Evolutionary conservation across 179 eudicot genomes (phyloP), one percentile per base, ranked within the genome.

Genomic region (Sideroxylon spinosum): DNA sequence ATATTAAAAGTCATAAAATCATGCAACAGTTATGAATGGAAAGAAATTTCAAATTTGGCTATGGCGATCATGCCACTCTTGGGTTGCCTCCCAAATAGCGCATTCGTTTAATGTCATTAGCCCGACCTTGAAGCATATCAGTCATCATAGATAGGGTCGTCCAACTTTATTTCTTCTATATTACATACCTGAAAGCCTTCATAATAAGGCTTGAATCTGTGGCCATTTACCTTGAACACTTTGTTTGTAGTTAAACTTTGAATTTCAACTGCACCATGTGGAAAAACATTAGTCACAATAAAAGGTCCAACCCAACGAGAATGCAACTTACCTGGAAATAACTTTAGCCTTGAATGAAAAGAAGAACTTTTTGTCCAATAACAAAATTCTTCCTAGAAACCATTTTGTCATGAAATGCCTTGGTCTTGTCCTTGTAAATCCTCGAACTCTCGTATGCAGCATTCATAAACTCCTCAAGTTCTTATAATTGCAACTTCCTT

Each of bases 331-430:
- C 44, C 76, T 5, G 62, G 62, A 25, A 72, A 72, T 9, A 72
- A 71, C 13, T n/a, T 63, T 9, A 72, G 20, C 0, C 1, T 0
- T 9, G 76, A 72, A 13, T 72, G 56, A 4, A 5, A 1, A 72
- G 17, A 7, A 71, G 44, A 19, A 72, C 62, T 72, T 72, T 72
- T 72, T 72, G 63, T 4, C 63, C 16, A 55, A 23, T 44, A 4
- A 0, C 12, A 10, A 25, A 63, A 9, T 23, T 0, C 23, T 63
- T 63, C 6, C 68, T 23, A 25, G 29, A 72, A 32, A 50, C 52
- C 76, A 72, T 72, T 19, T 72, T 72, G 37, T 72, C 61, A 52
- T 72, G 61, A 72, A 72, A 72, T 20, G 62, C 76, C 62, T 72
- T 52, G 0, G 14, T 26, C 62, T 72, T 72, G 52, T 72, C 76